Evolutionary conservation across 2,329 filamentous ascomycete species (phyloP), one percentile per base, ranked within the genome.

Genomic region (Trichoderma aggressivum): DNA sequence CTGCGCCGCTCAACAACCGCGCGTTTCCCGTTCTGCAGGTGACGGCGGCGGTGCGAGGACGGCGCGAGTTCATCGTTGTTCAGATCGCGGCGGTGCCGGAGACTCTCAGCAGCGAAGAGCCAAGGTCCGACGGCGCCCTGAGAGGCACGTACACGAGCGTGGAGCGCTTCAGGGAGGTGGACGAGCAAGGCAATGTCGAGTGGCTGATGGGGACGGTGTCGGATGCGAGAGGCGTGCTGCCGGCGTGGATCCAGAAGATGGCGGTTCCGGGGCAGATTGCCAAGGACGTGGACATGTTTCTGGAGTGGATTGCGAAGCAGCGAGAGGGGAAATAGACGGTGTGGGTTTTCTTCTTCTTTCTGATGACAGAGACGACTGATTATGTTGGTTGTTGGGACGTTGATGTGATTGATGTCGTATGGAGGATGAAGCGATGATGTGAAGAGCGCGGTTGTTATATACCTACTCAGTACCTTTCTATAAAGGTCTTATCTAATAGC

Each of bases 201-300:
- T 96, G 92, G 92, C 83, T 91, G 71, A 94, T 95, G 91, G 91
- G 89, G 10, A 94, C 92, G 11, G 87, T 90, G 12, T 91, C 89
- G 72, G 88, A 94, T 78, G 92, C 92, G 0, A 85, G 85, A 68
- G 92, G 92, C 0, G 79, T 86, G 32, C 76, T 94, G 70, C 92
- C 92, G 0, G 83, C 86, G 78, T 89, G 85, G 83, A 78, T 91
- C 74, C 92, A 94, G 83, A 89, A 88, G 73, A 76, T 87, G 78
- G 88, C 86, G 4, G 84, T 92, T 62, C 87, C 90, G 1, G 85
- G 85, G 1, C 85, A 87, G 72, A 84, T 94, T 62, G 87, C 88
- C 21, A 92, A 92, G 81, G 92, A 94, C 77, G 91, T 94, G 7
- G 87, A 88, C 6, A 81, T 91, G 75, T 92, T 93, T 74, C 77